A percentile compares a stretch with the other conserved stretches of the same genome.
Conservation (phyloP, 257 asterid species). For the Nyctanthes arbortristis region DNA sequence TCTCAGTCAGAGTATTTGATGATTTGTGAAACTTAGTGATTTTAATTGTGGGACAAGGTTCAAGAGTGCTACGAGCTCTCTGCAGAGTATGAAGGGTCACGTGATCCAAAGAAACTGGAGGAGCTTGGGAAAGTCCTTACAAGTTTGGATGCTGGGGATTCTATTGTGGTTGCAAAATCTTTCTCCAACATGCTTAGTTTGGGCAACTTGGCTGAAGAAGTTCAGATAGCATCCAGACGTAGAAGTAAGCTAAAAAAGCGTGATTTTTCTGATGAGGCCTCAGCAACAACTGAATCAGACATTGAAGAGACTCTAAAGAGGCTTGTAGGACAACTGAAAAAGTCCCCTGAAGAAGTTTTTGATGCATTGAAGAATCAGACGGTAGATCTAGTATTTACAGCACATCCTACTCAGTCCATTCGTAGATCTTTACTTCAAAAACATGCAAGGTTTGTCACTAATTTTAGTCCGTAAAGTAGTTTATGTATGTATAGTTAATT, state of each 20-base stretch:
- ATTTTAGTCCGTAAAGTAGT: neutral
- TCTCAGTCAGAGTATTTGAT: neutral
- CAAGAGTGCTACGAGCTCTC: conserved; percentile 91
- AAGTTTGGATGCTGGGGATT: conserved; percentile 95
- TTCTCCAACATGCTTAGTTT: conserved; percentile 94
- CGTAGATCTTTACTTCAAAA: conserved; percentile 96
- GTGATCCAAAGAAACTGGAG: conserved; percentile 70
- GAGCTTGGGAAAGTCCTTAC: conserved; percentile 90
- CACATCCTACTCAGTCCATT: conserved; percentile 96
- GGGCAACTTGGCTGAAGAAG: conserved; percentile 97
- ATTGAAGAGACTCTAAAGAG: conserved; percentile 89
- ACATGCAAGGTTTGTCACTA: conserved; percentile 70
- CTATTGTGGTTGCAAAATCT: conserved; percentile 84
- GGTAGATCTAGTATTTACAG: conserved; percentile 79
- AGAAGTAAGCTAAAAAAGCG: conserved; percentile 73
- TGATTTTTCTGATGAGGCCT: conserved; percentile 85
- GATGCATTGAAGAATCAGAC: conserved; percentile 94
- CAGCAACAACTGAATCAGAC: conserved; percentile 90
- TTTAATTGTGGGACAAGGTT: conserved; percentile 50
- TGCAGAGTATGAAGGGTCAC: conserved; percentile 83
- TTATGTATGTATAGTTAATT: no score
- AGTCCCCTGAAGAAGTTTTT: conserved; percentile 79
- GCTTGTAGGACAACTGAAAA: conserved; percentile 79
- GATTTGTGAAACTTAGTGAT: conserved; percentile 10
- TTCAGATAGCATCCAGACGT: conserved; percentile 95